Evolutionary conservation across 805 yeast species (phyloP), one percentile per base, ranked within the genome.

Genomic region (Hanseniaspora valbyensis): DNA sequence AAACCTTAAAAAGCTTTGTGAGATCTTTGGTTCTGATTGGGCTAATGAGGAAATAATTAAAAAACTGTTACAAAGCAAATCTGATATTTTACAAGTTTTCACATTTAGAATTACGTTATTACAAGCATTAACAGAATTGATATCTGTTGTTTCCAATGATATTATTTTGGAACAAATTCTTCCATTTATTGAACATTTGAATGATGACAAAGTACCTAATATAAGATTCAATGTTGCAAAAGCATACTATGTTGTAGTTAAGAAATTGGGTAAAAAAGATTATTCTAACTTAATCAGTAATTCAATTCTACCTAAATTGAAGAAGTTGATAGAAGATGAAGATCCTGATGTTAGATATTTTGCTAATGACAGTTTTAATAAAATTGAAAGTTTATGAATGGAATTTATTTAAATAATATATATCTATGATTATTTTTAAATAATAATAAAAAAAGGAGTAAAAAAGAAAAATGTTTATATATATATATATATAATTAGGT

Each of bases 211-310:
- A 7, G 96, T 92, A 52, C 96, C 99, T 58, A 92, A 92, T 66
- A 89, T 92, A 55, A 77, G 96, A 62, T 92, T 92, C 70, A 92
- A 89, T 67, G 88, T 84, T 55, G 96, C 99, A 25, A 88, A 87
- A 66, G 77, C 95, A 14, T 78, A 83, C 61, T 73, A 77, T 38
- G 69, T 73, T 24, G 71, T 83, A 30, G 79, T 79, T 6, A 76
- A 78, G 59, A 70, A 78, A 14, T 67, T 84, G 53, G 56, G 59
- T 41, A 64, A 64, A 45, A 65, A 61, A 50, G 60, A 58, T 38
- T 58, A 63, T 30, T 53, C 53, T 5, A 60, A 65, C n/a, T 59
- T 75, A 42, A 71, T 81, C 26, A 61, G 69, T 37, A 65, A 67
- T 21, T 74, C 78, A 39, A 74, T 89, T 36, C 58, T 80, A 44